These are phyloP conservation scores for Coix lacrymajobi DNA, from an alignment of 176 grass and related monocot genomes.

Conservation along the genomic window DNA sequence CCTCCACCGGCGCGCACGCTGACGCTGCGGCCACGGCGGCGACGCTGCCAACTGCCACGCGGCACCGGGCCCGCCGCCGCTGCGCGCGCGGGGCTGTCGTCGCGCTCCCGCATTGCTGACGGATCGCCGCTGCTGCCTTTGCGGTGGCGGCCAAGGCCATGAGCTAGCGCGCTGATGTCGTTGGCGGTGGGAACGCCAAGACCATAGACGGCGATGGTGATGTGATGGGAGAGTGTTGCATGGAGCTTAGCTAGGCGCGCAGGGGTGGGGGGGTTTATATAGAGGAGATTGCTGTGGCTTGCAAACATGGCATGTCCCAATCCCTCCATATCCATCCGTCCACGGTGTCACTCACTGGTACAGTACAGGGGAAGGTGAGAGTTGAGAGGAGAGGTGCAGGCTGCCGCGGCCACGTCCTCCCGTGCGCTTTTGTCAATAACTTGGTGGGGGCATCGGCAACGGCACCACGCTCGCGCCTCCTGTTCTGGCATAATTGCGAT, in stretches of 20 bases:
- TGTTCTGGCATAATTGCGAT: not conserved
- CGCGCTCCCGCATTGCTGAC: conserved; percentile 12
- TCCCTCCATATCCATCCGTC: not conserved
- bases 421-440: conserved; percentile 24
- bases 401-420: not conserved
- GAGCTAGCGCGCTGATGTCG: conserved; percentile 5
- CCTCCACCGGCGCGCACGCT: not conserved
- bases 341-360: not conserved
- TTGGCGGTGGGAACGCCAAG: conserved; percentile 21
- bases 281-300: conserved; percentile 20
- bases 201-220: conserved; percentile 15
- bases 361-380: not conserved
- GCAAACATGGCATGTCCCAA: conserved; percentile 34
- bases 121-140: not conserved
- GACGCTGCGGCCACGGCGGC: not conserved
- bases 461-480: not conserved
- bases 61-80: not conserved
- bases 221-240: not conserved
- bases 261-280: conserved; percentile 11
- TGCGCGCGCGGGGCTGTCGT: not conserved
- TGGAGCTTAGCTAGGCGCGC: not conserved
- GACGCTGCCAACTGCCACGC: not conserved
- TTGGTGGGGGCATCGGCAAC: not conserved
- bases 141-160: conserved; percentile 22
- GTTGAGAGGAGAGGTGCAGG: too few species aligned